Percentiles rank a stretch among this genome's conserved stretches.
phyloP scores from a whole-genome alignment of 2,329 filamentous ascomycete genomes.

The Leptoxyphium fumago region DNA sequence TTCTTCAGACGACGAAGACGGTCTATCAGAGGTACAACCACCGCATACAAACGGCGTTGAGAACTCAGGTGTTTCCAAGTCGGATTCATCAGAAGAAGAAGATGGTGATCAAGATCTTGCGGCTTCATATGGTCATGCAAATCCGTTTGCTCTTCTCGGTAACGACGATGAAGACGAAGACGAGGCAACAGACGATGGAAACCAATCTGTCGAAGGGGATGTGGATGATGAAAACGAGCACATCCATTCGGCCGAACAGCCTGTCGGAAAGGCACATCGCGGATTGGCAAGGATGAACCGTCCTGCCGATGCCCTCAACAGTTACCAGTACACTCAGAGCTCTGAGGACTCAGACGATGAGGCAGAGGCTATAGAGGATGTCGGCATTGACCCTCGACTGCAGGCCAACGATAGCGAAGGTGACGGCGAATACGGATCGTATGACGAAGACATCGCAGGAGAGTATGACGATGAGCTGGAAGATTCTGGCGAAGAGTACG shows the following conservation, averaged over 20 bases:
- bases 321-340: slow-evolving; percentile 1
- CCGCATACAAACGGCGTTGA: background rate
- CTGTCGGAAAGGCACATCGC: background rate
- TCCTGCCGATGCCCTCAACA: background rate
- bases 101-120: background rate
- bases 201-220: background rate
- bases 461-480: background rate
- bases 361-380: background rate
- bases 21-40: background rate
- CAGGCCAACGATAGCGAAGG: background rate
- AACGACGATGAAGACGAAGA: slow-evolving; percentile 5
- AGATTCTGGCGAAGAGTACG: background rate
- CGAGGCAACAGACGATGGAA: slow-evolving; percentile 1
- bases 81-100: background rate
- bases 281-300: background rate
- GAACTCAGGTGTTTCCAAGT: background rate
- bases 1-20: background rate
- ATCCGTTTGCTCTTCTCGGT: slow-evolving; percentile 7
- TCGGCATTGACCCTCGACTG: background rate
- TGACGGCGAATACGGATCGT: background rate
- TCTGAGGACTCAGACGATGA: background rate
- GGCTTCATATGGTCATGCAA: slow-evolving; percentile 4
- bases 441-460: background rate
- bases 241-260: background rate
- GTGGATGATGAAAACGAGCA: background rate